These are phyloP conservation scores for Asterochloris erici DNA, from an alignment of 139 green algal genomes.

Conservation along the genomic window DNA sequence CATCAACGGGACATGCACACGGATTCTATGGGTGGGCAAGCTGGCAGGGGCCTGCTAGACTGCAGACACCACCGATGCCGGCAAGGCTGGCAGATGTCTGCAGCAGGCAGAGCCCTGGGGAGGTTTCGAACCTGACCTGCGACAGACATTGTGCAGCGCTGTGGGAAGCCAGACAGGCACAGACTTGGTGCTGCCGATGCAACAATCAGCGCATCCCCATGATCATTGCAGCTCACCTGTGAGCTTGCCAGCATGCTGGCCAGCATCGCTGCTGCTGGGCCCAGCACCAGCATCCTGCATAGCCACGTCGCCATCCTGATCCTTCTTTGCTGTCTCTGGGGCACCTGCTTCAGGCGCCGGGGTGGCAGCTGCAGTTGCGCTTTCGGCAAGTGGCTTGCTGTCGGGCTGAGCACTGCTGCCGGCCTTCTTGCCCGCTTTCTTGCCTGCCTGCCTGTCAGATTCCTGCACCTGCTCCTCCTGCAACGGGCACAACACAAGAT, in stretches of 20 bases:
- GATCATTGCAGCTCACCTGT: constrained; percentile 9
- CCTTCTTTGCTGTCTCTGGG: constrained; percentile 1
- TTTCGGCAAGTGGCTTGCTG: neutral
- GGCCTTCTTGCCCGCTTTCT: constrained; percentile 30
- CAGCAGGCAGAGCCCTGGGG: no score
- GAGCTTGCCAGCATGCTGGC: constrained; percentile 11
- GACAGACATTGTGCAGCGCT: no score
- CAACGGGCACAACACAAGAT: no score
- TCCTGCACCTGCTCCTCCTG: no score
- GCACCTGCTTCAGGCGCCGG: constrained; percentile 1
- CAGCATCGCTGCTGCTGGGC: neutral
- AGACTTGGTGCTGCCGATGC: no score
- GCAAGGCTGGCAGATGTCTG: no score
- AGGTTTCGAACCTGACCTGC: no score
- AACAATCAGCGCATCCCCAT: no score
- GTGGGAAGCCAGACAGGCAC: no score
- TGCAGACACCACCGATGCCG: no score
- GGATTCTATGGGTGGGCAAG: no score
- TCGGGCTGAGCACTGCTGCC: neutral
- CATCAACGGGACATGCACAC: neutral
- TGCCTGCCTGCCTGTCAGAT: constrained; percentile 19
- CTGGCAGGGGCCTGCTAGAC: no score
- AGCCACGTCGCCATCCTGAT: constrained; percentile 37
- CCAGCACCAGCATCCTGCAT: constrained; percentile 53
- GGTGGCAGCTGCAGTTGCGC: constrained; percentile 2